Conservation (phyloP, 2,329 filamentous ascomycete genomes). For the Trichoderma brevicompactum region DNA sequence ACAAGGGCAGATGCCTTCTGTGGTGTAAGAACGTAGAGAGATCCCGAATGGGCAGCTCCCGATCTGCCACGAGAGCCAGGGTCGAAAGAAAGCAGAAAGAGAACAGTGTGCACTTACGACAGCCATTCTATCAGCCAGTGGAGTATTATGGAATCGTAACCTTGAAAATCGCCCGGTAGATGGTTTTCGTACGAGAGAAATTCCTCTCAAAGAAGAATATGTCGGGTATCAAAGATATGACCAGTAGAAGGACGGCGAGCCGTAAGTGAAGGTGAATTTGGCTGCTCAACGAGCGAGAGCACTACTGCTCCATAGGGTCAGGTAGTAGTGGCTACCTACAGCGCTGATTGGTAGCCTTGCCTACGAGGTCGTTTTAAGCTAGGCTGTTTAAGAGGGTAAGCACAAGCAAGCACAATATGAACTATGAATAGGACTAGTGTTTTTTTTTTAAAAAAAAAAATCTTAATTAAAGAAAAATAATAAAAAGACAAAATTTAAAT, state of each 20-base stretch:
- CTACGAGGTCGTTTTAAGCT: conserved; percentile 9
- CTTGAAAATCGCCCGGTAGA: conserved; percentile 14
- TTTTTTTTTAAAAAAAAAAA: neutral
- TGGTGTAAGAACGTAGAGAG: conserved; percentile 16
- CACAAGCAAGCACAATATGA: neutral
- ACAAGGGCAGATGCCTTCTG: neutral
- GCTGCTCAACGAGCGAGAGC: conserved; percentile 22
- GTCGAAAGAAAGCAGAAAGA: conserved; percentile 14
- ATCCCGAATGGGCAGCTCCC: conserved; percentile 23
- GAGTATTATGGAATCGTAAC: conserved; percentile 31
- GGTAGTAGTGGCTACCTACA: conserved; percentile 12
- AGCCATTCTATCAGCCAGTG: conserved; percentile 48
- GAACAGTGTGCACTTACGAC: conserved; percentile 43
- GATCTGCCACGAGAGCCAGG: conserved; percentile 22
- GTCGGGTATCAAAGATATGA: conserved; percentile 26
- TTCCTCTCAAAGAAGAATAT: neutral
- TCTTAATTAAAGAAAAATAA: neutral
- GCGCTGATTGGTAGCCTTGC: conserved; percentile 21
- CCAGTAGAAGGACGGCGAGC: conserved; percentile 22
- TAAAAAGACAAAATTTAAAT: neutral
- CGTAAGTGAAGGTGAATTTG: conserved; percentile 27
- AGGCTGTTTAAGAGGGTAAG: conserved; percentile 4
- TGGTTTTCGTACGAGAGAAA: conserved; percentile 27
- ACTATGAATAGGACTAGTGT: neutral
- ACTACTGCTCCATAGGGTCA: conserved; percentile 17